Conservation (phyloP, 2,329 filamentous ascomycete genomes). For the Cladosporium sp. region DNA sequence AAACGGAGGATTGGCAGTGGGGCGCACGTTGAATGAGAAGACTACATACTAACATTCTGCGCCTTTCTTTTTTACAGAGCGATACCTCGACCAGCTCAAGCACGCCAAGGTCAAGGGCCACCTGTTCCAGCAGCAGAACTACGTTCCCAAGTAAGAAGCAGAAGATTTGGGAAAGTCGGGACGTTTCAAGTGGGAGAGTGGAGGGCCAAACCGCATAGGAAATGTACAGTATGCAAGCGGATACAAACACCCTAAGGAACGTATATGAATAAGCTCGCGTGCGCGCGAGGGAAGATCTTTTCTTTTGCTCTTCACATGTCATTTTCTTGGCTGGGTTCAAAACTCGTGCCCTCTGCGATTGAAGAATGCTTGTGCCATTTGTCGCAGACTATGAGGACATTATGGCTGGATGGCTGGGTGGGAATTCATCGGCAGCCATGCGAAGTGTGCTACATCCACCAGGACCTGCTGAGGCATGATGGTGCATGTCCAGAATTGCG, state of each 20-base stretch:
- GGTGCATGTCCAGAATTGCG: no score
- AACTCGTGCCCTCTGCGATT: no score
- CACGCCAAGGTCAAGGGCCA: conserved; percentile 74
- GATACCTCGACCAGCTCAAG: conserved; percentile 74
- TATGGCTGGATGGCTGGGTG: no score
- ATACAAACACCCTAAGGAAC: not conserved
- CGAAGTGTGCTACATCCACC: no score
- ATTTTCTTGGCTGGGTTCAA: no score
- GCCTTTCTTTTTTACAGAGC: conserved; percentile 50
- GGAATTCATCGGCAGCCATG: no score
- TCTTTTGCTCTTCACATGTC: not conserved
- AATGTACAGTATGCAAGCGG: conserved; percentile 12
- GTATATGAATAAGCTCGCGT: conserved; percentile 8
- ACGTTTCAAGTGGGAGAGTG: not conserved
- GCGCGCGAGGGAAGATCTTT: conserved; percentile 5
- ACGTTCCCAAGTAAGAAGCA: conserved; percentile 48
- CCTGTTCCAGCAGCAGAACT: conserved; percentile 76
- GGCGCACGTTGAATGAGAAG: not conserved
- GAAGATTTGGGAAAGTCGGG: not conserved
- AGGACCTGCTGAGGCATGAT: no score
- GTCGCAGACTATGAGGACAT: no score
- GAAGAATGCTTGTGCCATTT: no score
- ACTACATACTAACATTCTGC: not conserved
- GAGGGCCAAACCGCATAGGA: not conserved
- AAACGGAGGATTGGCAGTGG: not conserved